Percentiles rank a stretch among this genome's conserved stretches.
Conservation (phyloP, 1,284 basidiomycete species). For the Hymenochaete sp. region DNA sequence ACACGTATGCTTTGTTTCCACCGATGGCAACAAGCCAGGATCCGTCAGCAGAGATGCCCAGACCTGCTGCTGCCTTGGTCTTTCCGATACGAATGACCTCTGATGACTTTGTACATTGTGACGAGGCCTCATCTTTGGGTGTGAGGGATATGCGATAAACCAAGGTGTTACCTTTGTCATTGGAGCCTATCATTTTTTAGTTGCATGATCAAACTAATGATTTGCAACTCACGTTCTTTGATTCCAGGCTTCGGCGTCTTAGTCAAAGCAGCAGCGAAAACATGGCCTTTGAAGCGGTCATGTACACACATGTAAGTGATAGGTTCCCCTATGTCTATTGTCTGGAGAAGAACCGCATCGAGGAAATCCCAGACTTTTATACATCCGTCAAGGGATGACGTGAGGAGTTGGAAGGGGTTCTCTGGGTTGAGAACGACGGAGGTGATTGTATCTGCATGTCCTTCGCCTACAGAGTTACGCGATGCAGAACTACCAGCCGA, state of each 20-base stretch:
- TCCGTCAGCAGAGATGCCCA: constrained; percentile 71
- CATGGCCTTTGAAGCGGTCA: constrained; percentile 51
- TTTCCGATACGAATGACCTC: constrained; percentile 58
- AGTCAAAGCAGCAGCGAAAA: constrained; percentile 56
- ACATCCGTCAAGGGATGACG: constrained; percentile 75
- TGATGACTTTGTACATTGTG: constrained; percentile 39
- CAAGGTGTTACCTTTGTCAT: constrained; percentile 44
- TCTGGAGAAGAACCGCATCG: constrained; percentile 74
- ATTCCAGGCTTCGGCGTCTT: constrained; percentile 31
- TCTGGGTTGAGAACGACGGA: constrained; percentile 73
- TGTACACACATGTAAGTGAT: constrained; percentile 70
- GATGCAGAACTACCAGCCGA: constrained; percentile 32
- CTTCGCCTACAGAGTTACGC: constrained; percentile 27
- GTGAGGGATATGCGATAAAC: constrained; percentile 55
- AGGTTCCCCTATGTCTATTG: constrained; percentile 60
- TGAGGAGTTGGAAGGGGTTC: constrained; percentile 86
- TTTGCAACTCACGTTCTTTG: constrained; percentile 25
- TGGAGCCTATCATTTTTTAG: no score
- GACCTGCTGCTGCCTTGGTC: constrained; percentile 52
- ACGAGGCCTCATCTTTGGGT: constrained; percentile 35
- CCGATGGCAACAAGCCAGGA: constrained; percentile 78
- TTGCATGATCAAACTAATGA: constrained; percentile 7
- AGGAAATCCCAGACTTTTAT: constrained; percentile 92
- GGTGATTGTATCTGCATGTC: constrained; percentile 57
- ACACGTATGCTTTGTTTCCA: constrained; percentile 78